Evolutionary conservation across 2,329 filamentous ascomycete genomes (phyloP).

Genomic region (Zelopaecilomyces penicillatus): DNA sequence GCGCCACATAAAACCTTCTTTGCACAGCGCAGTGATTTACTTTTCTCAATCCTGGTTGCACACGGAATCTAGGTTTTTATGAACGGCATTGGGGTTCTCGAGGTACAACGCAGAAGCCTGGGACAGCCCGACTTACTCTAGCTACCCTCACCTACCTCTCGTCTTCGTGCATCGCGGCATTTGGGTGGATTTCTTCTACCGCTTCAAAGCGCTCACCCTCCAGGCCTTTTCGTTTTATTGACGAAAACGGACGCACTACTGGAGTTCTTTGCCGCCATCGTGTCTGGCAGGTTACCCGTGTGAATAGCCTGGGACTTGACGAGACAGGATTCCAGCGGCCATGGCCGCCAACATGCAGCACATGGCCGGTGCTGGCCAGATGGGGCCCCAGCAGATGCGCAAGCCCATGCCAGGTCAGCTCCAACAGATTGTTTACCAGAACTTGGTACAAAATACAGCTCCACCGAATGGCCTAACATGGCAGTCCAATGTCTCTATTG

Average conservation of each 20-base stretch:
- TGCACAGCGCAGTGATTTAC: no score
- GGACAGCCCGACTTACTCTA: no score
- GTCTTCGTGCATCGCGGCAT: no score
- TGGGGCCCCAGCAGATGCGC: constrained; percentile 36
- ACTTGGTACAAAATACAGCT: constrained; percentile 26
- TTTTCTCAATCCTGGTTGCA: no score
- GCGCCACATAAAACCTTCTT: no score
- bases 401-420: constrained; percentile 22
- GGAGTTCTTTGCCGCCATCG: no score
- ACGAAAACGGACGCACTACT: no score
- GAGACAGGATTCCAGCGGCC: constrained; percentile 28
- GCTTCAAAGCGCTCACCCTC: not conserved
- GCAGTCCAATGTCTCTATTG: constrained; percentile 29
- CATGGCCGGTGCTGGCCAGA: constrained; percentile 40
- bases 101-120: constrained; percentile 21
- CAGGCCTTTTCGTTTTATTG: not conserved
- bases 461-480: constrained; percentile 26
- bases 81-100: constrained; percentile 20
- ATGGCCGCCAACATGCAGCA: constrained; percentile 55
- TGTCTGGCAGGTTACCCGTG: not conserved
- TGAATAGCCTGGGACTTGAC: constrained; percentile 14
- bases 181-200: not conserved
- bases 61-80: constrained; percentile 18
- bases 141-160: no score
- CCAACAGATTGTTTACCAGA: constrained; percentile 32